Base-by-base conservation (phyloP, 139 green algal genomes). In the Mychonastes homosphaera region DNA sequence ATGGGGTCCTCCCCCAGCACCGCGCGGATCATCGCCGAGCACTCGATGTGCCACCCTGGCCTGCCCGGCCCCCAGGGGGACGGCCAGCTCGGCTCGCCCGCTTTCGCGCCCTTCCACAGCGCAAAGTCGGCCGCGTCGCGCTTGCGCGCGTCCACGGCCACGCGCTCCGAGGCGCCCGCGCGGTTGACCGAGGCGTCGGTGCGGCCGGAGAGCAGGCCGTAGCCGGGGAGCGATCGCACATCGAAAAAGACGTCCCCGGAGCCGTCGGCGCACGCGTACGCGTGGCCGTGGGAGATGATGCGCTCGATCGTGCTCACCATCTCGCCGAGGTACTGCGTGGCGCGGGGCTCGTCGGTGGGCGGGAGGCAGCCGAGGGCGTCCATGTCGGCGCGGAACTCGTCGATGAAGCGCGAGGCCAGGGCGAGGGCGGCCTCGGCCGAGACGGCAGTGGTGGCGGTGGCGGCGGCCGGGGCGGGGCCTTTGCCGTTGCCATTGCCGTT, bases 11-110 rank as follows among this genome's bases (percentile, higher is more conserved):
- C 36, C 0, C 87, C 87, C 75, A 93, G 75, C 0, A 95, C 56
- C 23, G 71, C 40, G 0, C 64, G 26, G 33, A 95, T 95, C 91
- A 98, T 98, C 35, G 83, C 63, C 58, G 69, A 87, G 79, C 90
- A 97, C 75, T 96, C 91, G 50, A 96, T 96, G 75, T 97, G 90
- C 90, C 90, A 97, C 0, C 89, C 88, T 9, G 92, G 87, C 2
- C 92, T 72, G 8, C 92, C 92, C 1, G 50, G 58, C 0, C 92
- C 92, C 92, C 92, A 99, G 26, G 92, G 92, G 47, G 63, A 85
- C 19, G 81, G 68, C 92, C 92, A 99, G 13, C 68, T 75, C 1
- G 86, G 83, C 76, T 98, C 92, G 24, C 82, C 85, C 0, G 77
- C 63, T 79, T 98, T 98, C 49, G 87, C 84, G 0, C 73, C 72